Percentiles rank a stretch among this genome's conserved stretches.
phyloP scores from a whole-genome alignment of 1,284 basidiomycete species.

The Cryptococcus amylolentus region DNA sequence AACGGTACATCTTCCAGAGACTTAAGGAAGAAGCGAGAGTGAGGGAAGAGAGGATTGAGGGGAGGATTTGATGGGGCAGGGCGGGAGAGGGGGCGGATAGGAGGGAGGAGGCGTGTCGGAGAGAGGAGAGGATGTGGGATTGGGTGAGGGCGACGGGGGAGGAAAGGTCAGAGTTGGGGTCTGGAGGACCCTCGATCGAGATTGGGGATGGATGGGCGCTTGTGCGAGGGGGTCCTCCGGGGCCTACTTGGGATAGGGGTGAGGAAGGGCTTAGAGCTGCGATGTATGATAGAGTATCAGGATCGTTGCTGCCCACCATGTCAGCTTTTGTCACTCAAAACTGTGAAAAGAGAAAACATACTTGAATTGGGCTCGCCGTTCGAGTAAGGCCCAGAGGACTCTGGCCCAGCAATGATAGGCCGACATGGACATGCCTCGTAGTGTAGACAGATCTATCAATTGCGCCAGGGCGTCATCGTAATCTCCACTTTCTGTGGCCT shows the following conservation, averaged over 20 bases:
- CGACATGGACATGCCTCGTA: conserved; percentile 22
- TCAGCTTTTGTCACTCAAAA: neutral
- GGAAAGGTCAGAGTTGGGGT: neutral
- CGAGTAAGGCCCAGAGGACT: conserved; percentile 35
- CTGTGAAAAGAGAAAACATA: conserved; percentile 9
- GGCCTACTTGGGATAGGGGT: conserved; percentile 3
- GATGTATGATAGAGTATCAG: conserved; percentile 15
- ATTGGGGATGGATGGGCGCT: conserved; percentile 7
- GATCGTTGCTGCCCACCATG: conserved; percentile 17
- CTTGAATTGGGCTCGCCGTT: conserved; percentile 21
- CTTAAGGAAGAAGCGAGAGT: conserved; percentile 31
- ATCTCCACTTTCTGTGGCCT: conserved; percentile 22
- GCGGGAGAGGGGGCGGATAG: conserved; percentile 21
- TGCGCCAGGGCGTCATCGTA: conserved; percentile 32
- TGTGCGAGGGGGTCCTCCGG: conserved; percentile 15
- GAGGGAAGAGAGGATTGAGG: conserved; percentile 29
- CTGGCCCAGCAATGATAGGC: conserved; percentile 39
- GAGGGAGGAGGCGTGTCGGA: conserved; percentile 24
- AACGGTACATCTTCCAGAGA: conserved; percentile 36
- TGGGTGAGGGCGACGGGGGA: conserved; percentile 23
- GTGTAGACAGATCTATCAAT: conserved; percentile 22
- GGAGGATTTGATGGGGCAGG: conserved; percentile 27
- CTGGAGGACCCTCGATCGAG: neutral
- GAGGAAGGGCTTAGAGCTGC: conserved; percentile 16
- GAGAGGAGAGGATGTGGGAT: conserved; percentile 19